These are phyloP conservation scores for Aspergillus melleus DNA, from an alignment of 2,329 filamentous ascomycete genomes.

Conservation along the genomic window DNA sequence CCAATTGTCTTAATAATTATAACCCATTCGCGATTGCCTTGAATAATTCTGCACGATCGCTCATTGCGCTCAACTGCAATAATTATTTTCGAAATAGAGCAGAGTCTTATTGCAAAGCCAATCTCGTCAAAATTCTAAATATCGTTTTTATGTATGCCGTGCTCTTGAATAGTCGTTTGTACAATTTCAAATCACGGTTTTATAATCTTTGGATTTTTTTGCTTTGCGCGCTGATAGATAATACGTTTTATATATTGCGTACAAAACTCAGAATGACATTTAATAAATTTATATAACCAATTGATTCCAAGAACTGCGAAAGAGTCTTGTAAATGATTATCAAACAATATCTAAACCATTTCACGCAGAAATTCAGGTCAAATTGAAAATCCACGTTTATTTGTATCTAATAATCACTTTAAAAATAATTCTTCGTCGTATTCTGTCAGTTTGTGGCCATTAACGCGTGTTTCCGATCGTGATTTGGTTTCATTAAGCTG, in stretches of 20 bases:
- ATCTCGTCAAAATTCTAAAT: conserved; percentile 7
- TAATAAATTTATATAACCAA: conserved; percentile 4
- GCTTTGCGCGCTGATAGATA: neutral
- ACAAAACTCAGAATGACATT: conserved; percentile 1
- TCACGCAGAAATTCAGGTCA: conserved; percentile 1
- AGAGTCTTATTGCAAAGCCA: conserved; percentile 9
- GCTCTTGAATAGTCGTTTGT: neutral
- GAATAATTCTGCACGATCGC: neutral
- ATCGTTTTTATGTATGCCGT: neutral
- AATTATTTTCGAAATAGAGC: conserved; percentile 8
- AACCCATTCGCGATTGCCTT: neutral
- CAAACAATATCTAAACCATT: conserved; percentile 3
- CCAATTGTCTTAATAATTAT: conserved; percentile 6
- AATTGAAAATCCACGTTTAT: conserved; percentile 4
- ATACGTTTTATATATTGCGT: neutral
- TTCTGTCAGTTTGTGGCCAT: conserved; percentile 1
- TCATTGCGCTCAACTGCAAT: conserved; percentile 2
- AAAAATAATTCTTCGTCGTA: conserved; percentile 1
- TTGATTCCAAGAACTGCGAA: conserved; percentile 1
- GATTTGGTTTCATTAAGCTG: neutral
- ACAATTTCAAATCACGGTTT: neutral
- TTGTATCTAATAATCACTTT: neutral
- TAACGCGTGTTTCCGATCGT: neutral
- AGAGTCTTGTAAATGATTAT: neutral
- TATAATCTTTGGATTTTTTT: conserved; percentile 6